Base-by-base conservation (phyloP, 768 basidiomycete genomes). In the Macrolepiota fuliginosa region DNA sequence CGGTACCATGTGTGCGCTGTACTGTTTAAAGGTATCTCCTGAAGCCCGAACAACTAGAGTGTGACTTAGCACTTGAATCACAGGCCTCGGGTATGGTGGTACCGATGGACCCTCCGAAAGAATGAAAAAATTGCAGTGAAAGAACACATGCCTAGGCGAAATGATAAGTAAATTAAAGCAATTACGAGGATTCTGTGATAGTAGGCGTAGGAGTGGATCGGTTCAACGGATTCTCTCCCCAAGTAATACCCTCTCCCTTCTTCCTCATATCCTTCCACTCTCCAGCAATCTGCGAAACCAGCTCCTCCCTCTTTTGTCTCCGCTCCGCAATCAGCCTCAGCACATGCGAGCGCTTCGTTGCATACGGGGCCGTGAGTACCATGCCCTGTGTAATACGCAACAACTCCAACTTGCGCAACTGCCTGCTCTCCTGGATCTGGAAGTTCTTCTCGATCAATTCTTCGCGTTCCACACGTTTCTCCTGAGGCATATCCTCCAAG, bases 401-500 rank as follows among this genome's bases (percentile, higher is more conserved):
- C 27, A 76, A 52, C 68, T 80, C 76, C 56, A 74, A 72, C 63
- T 76, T 80, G 56, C 72, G 70, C 49, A 74, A 37, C 13, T 72
- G 67, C 52, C 78, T 71, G 9, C 67, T 72, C 61, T 74, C 54
- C 67, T 78, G 71, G 65, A 84, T 71, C 68, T 73, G 74, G 72
- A 91, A 91, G 61, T 82, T 77, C 15, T 83, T 75, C 68, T 92
- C 86, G 49, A 94, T 67, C 81, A 81, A 86, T 47, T 83, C 77
- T 73, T 86, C 79, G 25, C 88, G 79, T 65, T 79, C 76, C 67
- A 75, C 72, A 62, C 83, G 79, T 63, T 87, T 82, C 53, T 79
- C 73, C n/a, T 66, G 69, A 12, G 76, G 65, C 89, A 96, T 91
- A 71, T 94, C 94, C 68, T 91, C 92, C 63, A 87, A 62, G 50